Evolutionary conservation across 192 early-diverging fungal genomes (phyloP), one percentile per base, ranked within the genome.

Genomic region (Radiomyces spectabilis): DNA sequence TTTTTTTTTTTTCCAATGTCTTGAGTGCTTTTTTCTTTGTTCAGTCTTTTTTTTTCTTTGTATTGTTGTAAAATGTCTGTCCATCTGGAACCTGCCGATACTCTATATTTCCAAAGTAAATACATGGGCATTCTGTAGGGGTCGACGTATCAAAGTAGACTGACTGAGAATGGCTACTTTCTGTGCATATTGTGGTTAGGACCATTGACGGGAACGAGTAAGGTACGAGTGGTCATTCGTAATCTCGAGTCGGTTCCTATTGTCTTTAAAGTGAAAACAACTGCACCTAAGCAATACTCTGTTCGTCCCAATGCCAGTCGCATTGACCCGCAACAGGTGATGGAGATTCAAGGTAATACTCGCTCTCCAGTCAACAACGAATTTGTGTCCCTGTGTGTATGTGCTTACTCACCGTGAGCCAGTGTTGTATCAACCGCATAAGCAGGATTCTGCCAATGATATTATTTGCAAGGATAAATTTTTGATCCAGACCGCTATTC

Each of bases 251-350:
- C 81, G 55, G 52, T 77, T 37, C 77, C 89, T 0, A 80, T 93
- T 32, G 85, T 86, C 21, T 98, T 95, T 79, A 96, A 98, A 67
- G 86, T 98, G 59, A 98, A 98, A 65, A 98, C 95, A 13, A 98
- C 95, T n/a, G 95, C 95, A 2, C 95, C 95, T 26, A 95, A 93
- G 72, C 86, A 90, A 64, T 98, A 94, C 69, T 95, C 91, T 65
- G 95, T 98, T 44, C 79, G 93, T 34, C 93, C 95, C 37, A 98
- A 95, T 70, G 83, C 87, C 19, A 92, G 93, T 16, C 68, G 78
- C 34, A 76, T 98, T 43, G 83, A 82, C 21, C 76, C 91, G 12
- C 77, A 82, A 22, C 60, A 74, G 13, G 65, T 74, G 16, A 67
- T 86, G 33, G 79, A 89, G 40, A 81, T 98, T 18, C 85, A 92